phyloP scores from a whole-genome alignment of 495 filamentous ascomycete species.

The Neurospora tetrasperma region DNA sequence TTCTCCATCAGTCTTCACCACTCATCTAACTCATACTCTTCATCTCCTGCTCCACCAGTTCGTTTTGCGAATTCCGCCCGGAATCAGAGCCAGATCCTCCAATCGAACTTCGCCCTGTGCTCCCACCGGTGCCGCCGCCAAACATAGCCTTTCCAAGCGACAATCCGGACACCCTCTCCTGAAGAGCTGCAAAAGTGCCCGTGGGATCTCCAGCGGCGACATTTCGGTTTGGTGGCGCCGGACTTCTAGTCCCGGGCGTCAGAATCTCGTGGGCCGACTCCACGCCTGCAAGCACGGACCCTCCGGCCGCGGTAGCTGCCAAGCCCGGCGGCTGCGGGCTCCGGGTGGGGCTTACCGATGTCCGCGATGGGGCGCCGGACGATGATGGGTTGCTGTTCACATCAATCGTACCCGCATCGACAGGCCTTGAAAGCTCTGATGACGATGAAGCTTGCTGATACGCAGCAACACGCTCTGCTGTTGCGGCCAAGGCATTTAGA shows the following conservation, averaged over 20 bases:
- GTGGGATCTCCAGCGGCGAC: conserved; percentile 31
- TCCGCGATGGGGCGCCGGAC: conserved; percentile 10
- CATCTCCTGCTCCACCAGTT: conserved; percentile 21
- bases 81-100: conserved; percentile 1
- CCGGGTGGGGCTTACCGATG: conserved; percentile 13
- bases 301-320: conserved; percentile 13
- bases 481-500: conserved; percentile 30
- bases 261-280: conserved; percentile 31
- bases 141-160: conserved; percentile 29
- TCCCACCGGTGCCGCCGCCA: conserved; percentile 7
- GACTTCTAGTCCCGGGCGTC: conserved; percentile 23
- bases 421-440: conserved; percentile 12
- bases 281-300: conserved; percentile 33
- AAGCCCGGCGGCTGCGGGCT: conserved; percentile 28
- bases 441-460: conserved; percentile 12
- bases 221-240: conserved; percentile 29
- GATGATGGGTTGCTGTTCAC: conserved; percentile 11
- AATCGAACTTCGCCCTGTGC: conserved; percentile 5
- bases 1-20: background rate
- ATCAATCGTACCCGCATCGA: conserved; percentile 1
- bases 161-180: conserved; percentile 38
- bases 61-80: conserved; percentile 3
- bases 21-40: conserved; percentile 19
- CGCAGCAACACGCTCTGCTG: conserved; percentile 21
- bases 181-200: conserved; percentile 29